Evolutionary conservation across 1,139 yeast species (phyloP).

Genomic region (Yamadazyma songkhlaensis): DNA sequence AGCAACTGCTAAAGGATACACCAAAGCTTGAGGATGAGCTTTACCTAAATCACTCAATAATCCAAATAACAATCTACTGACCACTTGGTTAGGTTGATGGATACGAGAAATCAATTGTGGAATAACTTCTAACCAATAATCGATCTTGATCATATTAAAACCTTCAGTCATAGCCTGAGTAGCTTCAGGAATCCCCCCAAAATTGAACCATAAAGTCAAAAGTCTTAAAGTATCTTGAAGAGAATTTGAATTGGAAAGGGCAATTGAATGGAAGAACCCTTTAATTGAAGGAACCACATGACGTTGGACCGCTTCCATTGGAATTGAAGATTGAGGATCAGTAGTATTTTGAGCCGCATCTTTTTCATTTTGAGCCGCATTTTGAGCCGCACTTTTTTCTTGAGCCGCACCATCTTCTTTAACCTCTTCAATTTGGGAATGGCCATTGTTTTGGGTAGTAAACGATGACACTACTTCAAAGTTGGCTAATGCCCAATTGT

Average conservation of each 20-base stretch:
- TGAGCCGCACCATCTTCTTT: too few relatives aligned
- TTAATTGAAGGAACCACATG: slow-evolving; percentile 94
- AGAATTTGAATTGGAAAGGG: slow-evolving; percentile 81
- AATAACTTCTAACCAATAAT: slow-evolving; percentile 91
- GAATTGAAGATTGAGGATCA: slow-evolving; percentile 22
- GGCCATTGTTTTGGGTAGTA: slow-evolving; percentile 34
- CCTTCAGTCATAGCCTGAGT: slow-evolving; percentile 92
- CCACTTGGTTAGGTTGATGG: slow-evolving; percentile 89
- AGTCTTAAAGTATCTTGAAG: slow-evolving; percentile 89
- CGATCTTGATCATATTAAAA: slow-evolving; percentile 81
- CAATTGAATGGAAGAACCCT: slow-evolving; percentile 94
- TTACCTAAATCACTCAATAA: slow-evolving; percentile 85
- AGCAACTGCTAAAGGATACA: slow-evolving; percentile 94
- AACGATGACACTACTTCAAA: slow-evolving; percentile 84
- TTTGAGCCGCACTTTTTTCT: too few relatives aligned
- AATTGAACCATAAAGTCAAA: slow-evolving; percentile 91
- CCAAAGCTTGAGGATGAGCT: slow-evolving; percentile 96
- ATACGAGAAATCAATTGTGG: slow-evolving; percentile 96
- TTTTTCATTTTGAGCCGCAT: neutral
- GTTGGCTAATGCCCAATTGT: slow-evolving; percentile 97
- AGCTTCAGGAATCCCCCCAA: slow-evolving; percentile 91
- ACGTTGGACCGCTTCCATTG: slow-evolving; percentile 63
- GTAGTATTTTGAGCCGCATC: neutral
- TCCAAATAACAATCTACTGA: slow-evolving; percentile 76
- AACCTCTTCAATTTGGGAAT: slow-evolving; percentile 22